Evolutionary conservation across 805 yeast species (phyloP).

Genomic region (Zygosaccharomyces pseudorouxii): DNA sequence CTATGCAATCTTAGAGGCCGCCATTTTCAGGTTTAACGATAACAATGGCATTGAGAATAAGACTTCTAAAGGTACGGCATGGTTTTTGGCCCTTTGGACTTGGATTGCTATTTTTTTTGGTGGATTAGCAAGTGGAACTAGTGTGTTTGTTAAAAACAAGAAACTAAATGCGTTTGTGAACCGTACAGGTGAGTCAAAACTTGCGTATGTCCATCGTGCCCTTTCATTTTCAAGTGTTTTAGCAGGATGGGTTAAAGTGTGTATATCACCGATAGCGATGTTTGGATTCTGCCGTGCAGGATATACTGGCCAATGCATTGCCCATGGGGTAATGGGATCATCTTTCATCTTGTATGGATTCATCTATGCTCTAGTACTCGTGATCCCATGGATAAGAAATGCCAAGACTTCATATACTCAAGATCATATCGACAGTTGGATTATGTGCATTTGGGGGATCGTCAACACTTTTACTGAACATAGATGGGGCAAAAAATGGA

Average conservation of each 20-base stretch:
- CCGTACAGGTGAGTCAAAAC: constrained; percentile 37
- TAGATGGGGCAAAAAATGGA: constrained; percentile 93
- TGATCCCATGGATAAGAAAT: constrained; percentile 69
- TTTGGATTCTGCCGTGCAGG: constrained; percentile 81
- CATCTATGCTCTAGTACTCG: constrained; percentile 58
- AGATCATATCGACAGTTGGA: constrained; percentile 75
- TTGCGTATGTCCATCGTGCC: constrained; percentile 39
- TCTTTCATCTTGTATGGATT: constrained; percentile 81
- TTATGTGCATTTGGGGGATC: constrained; percentile 87
- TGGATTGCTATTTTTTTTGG: constrained; percentile 49
- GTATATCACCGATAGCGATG: constrained; percentile 77
- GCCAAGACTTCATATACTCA: constrained; percentile 54
- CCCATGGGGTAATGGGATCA: constrained; percentile 96
- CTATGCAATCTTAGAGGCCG: constrained; percentile 53
- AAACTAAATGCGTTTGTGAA: constrained; percentile 36
- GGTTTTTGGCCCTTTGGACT: constrained; percentile 49
- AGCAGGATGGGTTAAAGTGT: constrained; percentile 73
- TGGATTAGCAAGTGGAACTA: constrained; percentile 49
- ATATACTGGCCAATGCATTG: constrained; percentile 92
- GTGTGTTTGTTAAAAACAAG: constrained; percentile 37
- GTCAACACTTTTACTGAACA: constrained; percentile 96
- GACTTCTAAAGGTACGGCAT: constrained; percentile 64
- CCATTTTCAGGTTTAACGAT: constrained; percentile 60
- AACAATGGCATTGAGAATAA: constrained; percentile 59
- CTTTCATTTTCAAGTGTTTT: constrained; percentile 45